Percentiles rank a stretch among this genome's conserved stretches.
phyloP scores from a whole-genome alignment of 371 early-diverging fungal genomes.

The Funneliformis caledonium region DNA sequence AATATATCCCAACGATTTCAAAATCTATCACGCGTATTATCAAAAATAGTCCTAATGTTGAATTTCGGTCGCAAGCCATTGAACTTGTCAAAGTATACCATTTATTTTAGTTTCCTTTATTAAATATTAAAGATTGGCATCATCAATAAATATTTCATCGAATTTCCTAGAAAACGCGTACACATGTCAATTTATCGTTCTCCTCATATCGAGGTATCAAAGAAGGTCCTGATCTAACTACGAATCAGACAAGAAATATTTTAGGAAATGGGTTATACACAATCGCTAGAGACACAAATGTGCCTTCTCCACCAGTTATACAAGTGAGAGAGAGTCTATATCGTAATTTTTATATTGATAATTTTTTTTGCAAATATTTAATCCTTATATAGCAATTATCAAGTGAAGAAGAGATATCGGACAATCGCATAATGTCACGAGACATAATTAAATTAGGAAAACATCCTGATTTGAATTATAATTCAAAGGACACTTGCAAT shows the following conservation, averaged over 20 bases:
- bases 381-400: background rate
- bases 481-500: background rate
- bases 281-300: conserved; percentile 15
- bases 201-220: background rate
- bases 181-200: conserved; percentile 12
- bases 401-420: conserved; percentile 22
- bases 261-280: conserved; percentile 20
- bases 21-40: conserved; percentile 33
- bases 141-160: background rate
- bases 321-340: background rate
- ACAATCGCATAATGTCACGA: background rate
- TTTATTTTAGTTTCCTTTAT: background rate
- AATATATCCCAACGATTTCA: conserved; percentile 28
- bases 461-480: background rate
- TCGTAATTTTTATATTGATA: background rate
- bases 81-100: background rate
- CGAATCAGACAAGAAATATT: background rate
- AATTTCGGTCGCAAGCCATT: conserved; percentile 17
- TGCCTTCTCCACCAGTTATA: background rate
- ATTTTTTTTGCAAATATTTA: background rate
- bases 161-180: conserved; percentile 1
- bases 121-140: background rate
- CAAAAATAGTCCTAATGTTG: background rate
- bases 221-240: background rate
- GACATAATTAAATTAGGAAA: background rate